Percentiles rank a stretch among this genome's conserved stretches.
phyloP scores from a whole-genome alignment of 1,284 basidiomycete species.

The Tetrapyrgos nigripes region DNA sequence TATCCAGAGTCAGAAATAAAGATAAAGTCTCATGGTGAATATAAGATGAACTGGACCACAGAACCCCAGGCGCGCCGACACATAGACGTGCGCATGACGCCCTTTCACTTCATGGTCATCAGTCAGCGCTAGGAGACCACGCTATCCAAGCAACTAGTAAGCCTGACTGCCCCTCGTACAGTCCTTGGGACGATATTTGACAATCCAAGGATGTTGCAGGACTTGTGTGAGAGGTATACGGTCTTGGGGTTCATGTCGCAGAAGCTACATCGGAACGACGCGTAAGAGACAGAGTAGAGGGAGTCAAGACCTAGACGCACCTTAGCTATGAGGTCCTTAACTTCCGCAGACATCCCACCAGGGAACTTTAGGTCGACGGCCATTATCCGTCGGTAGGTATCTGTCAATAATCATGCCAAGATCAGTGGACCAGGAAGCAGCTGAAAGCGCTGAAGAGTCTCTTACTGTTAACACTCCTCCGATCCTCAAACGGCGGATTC shows the following conservation, averaged over 20 bases:
- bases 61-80: too few species aligned
- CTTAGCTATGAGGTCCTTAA: constrained; percentile 50
- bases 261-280: constrained; percentile 61
- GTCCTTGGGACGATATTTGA: constrained; percentile 28
- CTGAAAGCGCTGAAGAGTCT: constrained; percentile 14
- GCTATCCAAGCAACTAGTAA: too few species aligned
- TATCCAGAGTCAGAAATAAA: too few species aligned
- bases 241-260: constrained; percentile 86
- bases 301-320: constrained; percentile 30
- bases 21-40: too few species aligned
- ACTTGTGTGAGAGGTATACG: constrained; percentile 86
- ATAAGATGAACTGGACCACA: too few species aligned
- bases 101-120: too few species aligned
- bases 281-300: neutral
- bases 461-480: constrained; percentile 77
- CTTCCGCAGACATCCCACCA: constrained; percentile 37
- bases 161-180: neutral
- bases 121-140: too few species aligned
- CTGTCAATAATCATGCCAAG: constrained; percentile 43
- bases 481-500: constrained; percentile 93
- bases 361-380: constrained; percentile 85
- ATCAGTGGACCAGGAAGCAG: constrained; percentile 2
- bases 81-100: too few species aligned
- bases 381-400: constrained; percentile 88
- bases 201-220: constrained; percentile 91